Conservation (phyloP, 1,139 yeast genomes). For the Debaryomyces coudertii region DNA sequence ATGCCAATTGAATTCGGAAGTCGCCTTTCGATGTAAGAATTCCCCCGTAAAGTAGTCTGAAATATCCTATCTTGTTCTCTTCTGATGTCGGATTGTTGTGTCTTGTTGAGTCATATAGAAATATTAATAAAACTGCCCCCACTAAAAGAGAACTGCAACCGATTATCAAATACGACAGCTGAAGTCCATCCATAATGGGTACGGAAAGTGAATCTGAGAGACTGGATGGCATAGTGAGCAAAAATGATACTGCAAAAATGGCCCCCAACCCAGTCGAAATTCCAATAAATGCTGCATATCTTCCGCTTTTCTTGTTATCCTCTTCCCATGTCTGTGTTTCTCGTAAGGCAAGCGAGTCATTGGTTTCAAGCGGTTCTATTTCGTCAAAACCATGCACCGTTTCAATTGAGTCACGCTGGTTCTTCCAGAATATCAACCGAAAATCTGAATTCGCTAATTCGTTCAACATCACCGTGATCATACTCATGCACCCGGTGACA, state of each 20-base stretch:
- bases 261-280: conserved; percentile 71
- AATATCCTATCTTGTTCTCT: conserved; percentile 24
- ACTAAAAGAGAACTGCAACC: conserved; percentile 45
- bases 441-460: conserved; percentile 55
- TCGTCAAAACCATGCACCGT: neutral
- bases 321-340: neutral
- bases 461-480: conserved; percentile 53
- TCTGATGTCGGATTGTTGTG: conserved; percentile 5
- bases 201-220: conserved; percentile 30
- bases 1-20: conserved; percentile 51
- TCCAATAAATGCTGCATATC: conserved; percentile 63
- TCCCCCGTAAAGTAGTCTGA: conserved; percentile 49
- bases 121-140: conserved; percentile 41
- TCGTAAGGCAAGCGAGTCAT: neutral
- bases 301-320: conserved; percentile 46
- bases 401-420: conserved; percentile 1
- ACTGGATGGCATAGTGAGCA: conserved; percentile 52
- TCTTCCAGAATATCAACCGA: conserved; percentile 32
- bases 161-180: conserved; percentile 52
- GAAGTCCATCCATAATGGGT: conserved; percentile 43
- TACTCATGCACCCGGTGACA: conserved; percentile 53
- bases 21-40: conserved; percentile 35
- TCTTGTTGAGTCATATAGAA: conserved; percentile 44
- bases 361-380: neutral
- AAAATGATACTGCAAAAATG: conserved; percentile 53